These are phyloP conservation scores for Paramecium primaurelia DNA, from an alignment of 73 alveolate species.

Conservation along the genomic window DNA sequence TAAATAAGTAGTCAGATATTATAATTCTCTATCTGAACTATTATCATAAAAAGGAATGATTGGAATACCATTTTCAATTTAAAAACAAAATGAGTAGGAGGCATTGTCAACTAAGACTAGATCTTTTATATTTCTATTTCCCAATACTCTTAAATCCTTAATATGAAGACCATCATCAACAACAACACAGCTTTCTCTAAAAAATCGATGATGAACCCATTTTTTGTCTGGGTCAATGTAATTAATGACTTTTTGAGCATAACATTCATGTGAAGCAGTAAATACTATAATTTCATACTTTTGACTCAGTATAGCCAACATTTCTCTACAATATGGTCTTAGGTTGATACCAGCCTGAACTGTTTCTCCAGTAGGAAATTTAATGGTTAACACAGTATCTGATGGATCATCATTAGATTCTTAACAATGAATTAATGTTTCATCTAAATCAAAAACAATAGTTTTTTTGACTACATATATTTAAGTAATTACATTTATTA, in stretches of 20 bases:
- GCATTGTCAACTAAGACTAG: constrained; percentile 91
- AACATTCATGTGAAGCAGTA: constrained; percentile 93
- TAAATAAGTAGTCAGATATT: constrained; percentile 70
- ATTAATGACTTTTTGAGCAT: constrained; percentile 93
- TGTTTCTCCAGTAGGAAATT: constrained; percentile 54
- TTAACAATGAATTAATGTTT: constrained; percentile 52
- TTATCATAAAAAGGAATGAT: constrained; percentile 81
- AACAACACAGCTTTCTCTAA: constrained; percentile 89
- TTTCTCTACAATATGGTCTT: constrained; percentile 88
- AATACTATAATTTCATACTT: constrained; percentile 83
- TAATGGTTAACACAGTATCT: constrained; percentile 36
- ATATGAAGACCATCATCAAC: constrained; percentile 87
- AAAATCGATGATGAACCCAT: constrained; percentile 81
- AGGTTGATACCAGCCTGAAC: constrained; percentile 86
- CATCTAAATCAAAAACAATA: constrained; percentile 56
- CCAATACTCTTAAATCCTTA: constrained; percentile 89
- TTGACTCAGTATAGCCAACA: constrained; percentile 74
- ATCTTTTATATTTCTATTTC: constrained; percentile 82
- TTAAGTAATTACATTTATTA: not conserved
- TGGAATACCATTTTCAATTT: constrained; percentile 87
- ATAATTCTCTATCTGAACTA: constrained; percentile 76
- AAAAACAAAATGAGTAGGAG: constrained; percentile 85
- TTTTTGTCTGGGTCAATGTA: constrained; percentile 90
- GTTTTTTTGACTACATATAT: constrained; percentile 64
- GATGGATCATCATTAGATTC: constrained; percentile 54